Percentiles rank a stretch among this genome's conserved stretches.
Evolutionary conservation across 805 yeast genomes (phyloP).

Genomic region (Sugiyamaella floridensis): DNA sequence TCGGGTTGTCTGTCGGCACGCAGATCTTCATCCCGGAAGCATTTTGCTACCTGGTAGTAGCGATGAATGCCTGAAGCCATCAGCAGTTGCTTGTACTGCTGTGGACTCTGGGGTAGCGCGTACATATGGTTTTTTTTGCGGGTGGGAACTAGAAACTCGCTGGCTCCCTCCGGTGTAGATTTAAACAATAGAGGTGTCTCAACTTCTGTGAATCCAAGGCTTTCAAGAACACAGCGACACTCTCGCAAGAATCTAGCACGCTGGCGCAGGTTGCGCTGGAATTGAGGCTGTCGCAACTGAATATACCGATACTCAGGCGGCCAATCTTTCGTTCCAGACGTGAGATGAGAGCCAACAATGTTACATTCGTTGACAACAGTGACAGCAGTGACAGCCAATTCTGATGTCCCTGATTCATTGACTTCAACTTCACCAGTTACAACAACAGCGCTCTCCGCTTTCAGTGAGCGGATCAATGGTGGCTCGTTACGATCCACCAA

Average conservation of each 20-base stretch:
- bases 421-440: conserved; percentile 50
- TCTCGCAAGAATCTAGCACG: conserved; percentile 33
- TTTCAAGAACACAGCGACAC: conserved; percentile 34
- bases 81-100: conserved; percentile 88
- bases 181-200: conserved; percentile 93
- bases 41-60: conserved; percentile 86
- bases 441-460: conserved; percentile 69
- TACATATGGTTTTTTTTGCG: conserved; percentile 57
- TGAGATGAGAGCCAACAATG: conserved; percentile 61
- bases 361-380: conserved; percentile 58
- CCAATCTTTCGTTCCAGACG: conserved; percentile 48
- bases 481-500: conserved; percentile 38
- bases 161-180: conserved; percentile 96
- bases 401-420: conserved; percentile 39
- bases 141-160: conserved; percentile 92
- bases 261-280: conserved; percentile 23
- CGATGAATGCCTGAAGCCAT: conserved; percentile 89
- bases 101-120: conserved; percentile 96
- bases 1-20: conserved; percentile 96
- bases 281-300: conserved; percentile 52
- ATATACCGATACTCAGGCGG: conserved; percentile 79
- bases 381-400: conserved; percentile 46
- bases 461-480: conserved; percentile 39
- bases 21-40: conserved; percentile 94
- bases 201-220: conserved; percentile 59